Conservation (phyloP, 805 yeast genomes). For the Myxozyma nipponensis region DNA sequence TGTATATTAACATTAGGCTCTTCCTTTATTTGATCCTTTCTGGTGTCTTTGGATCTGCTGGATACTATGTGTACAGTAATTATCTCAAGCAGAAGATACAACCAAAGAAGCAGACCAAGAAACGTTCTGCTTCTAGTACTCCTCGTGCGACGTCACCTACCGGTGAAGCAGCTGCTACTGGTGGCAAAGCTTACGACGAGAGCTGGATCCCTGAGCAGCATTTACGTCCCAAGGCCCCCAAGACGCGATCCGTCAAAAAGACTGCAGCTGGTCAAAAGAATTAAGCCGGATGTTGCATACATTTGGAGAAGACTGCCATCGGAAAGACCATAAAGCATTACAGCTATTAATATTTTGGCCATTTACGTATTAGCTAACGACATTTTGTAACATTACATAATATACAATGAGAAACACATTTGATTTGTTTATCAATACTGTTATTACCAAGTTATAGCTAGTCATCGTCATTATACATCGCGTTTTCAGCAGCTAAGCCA, state of each 20-base stretch:
- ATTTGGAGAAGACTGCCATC: not conserved
- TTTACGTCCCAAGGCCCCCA: constrained; percentile 30
- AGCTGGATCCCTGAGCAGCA: constrained; percentile 48
- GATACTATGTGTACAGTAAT: constrained; percentile 15
- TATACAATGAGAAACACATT: too few species aligned
- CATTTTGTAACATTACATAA: not conserved
- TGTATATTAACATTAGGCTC: constrained; percentile 1
- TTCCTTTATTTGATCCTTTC: constrained; percentile 19
- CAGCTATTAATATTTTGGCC: too few species aligned
- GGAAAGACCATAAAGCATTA: not conserved
- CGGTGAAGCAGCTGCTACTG: constrained; percentile 18
- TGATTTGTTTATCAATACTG: too few species aligned
- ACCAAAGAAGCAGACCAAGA: constrained; percentile 20
- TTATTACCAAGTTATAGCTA: not conserved
- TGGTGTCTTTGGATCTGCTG: constrained; percentile 19
- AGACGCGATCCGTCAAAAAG: constrained; percentile 34
- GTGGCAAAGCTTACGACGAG: constrained; percentile 36
- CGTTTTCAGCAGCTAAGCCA: constrained; percentile 20
- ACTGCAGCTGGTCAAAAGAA: constrained; percentile 3
- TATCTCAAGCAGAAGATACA: constrained; percentile 19
- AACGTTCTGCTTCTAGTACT: constrained; percentile 19
- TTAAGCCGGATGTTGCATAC: not conserved
- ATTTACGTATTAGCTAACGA: not conserved
- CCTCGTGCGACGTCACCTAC: constrained; percentile 10
- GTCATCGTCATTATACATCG: constrained; percentile 7